Base-by-base conservation (phyloP, 305 asterid species). In the Striga hermonthica region DNA sequence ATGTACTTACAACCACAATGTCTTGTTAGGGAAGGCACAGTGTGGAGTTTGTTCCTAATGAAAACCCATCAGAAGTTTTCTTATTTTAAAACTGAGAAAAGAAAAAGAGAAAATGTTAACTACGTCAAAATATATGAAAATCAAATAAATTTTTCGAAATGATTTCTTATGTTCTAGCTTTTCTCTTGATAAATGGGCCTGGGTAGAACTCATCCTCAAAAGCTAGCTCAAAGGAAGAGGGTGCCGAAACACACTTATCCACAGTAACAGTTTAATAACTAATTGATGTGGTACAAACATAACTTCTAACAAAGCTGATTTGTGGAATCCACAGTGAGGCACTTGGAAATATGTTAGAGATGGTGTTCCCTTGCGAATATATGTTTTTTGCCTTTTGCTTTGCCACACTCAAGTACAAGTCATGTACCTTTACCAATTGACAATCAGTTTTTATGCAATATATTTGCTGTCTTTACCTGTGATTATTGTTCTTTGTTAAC, bases 401-500 rank as follows among this genome's bases (percentile, higher is more conserved):
- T 5, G 11, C 47, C 3, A 41, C 47, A 41, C 7, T 6, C 47
- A 8, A 4, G n/a, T n/a, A n/a, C n/a, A n/a, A n/a, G n/a, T n/a
- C n/a, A n/a, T n/a, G n/a, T n/a, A n/a, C n/a, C n/a, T n/a, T n/a
- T n/a, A n/a, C n/a, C n/a, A n/a, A 1, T 9, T 39, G 44, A 9
- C 44, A 39, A 39, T 7, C 44, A 39, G 44, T 39, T 39, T 39
- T 39, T 39, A 39, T 39, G 5, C 8, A 39, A 39, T 39, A 39
- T 5, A 12, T 62, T 61, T 48, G n/a, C 45, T 67, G 62, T 55
- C 34, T 22, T 57, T 57, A 64, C n/a, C 45, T 9, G 58, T 36
- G 10, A 16, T 49, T 54, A 22, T 28, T 71, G 58, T 65, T 72
- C n/a, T 35, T 40, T 53, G 65, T 54, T 60, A 34, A 35, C 40